Evolutionary conservation across 1,139 yeast species (phyloP), one percentile per base, ranked within the genome.

Genomic region (Yamadazyma pseudoaaseri): DNA sequence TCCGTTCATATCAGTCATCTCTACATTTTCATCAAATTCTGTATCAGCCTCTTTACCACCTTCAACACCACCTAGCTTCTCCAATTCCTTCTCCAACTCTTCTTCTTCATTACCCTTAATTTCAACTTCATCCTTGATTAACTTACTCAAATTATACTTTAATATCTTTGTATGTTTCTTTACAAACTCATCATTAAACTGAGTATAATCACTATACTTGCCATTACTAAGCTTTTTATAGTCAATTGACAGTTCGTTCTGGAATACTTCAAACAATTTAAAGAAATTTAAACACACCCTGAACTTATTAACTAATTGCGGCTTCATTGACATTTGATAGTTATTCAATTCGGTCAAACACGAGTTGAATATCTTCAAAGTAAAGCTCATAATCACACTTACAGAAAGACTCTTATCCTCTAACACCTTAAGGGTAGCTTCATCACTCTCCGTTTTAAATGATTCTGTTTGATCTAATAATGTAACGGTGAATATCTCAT

Each of bases 401-500:
- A 75, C 61, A 4, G 87, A 76, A 11, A 77, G 60, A 11, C 70
- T 73, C 43, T 76, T 77, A 45, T 82, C 86, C 20, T 58, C 60
- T 31, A 86, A 62, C 5, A 83, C 70, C 15, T 63, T 66, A 13
- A 41, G 45, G 13, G 65, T 41, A 1, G 51, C 43, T 35, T 62
- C 69, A 20, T 70, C 72, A 33, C 60, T 67, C 20, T 69, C 69
- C 6, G 51, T 56, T 49, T 78, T 80, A 29, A 63, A 49, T 2
- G 52, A 37, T 49, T 86, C 96, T 21, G 87, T 74, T 4, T 75
- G 75, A 50, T 81, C 90, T 38, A 86, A 61, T 36, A 86, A 60
- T 5, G 51, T 48, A 32, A 80, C 64, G 0, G 87, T 83, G 50
- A 76, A 81, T 2, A 45, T 48, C 22, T 84, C 86, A 13, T 75